A percentile compares a stretch with the other conserved stretches of the same genome.
Evolutionary conservation across 1,284 basidiomycete species (phyloP).

Genomic region (Sanguinoderma infundibulare): DNA sequence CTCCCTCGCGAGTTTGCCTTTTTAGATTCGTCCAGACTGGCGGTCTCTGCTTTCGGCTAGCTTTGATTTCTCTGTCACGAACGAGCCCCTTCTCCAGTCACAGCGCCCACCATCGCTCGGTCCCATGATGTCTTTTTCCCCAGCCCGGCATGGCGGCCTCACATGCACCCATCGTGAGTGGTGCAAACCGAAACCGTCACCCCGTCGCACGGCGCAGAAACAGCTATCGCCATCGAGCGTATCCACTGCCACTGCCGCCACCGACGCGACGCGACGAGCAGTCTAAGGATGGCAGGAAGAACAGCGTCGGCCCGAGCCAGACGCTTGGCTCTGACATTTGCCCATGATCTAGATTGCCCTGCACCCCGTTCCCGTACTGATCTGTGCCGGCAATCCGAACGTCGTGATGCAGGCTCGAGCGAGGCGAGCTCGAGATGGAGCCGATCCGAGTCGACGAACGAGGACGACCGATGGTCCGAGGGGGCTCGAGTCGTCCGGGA

Average conservation of each 20-base stretch:
- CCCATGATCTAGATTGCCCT: not conserved
- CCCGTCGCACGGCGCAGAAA: not conserved
- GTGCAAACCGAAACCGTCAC: not conserved
- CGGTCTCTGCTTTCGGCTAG: constrained; percentile 38
- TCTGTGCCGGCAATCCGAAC: not conserved
- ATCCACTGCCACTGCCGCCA: not conserved
- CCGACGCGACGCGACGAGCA: not conserved
- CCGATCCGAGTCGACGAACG: not conserved
- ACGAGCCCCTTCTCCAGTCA: constrained; percentile 15
- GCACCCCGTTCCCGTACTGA: not conserved
- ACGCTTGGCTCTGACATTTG: not conserved
- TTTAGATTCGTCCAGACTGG: constrained; percentile 35
- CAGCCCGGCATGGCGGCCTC: not conserved
- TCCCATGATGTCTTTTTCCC: constrained; percentile 32
- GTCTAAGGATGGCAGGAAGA: not conserved
- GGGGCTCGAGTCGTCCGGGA: not conserved
- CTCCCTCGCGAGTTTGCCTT: constrained; percentile 36
- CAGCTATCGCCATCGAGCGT: not conserved
- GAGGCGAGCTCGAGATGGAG: not conserved
- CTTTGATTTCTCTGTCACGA: constrained; percentile 26
- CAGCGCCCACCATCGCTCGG: constrained; percentile 24
- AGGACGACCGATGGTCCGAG: not conserved
- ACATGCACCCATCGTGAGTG: not conserved
- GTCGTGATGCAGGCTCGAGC: not conserved
- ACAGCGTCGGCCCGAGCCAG: not conserved